Evolutionary conservation across 208 protist species (phyloP).

Genomic region (Blechomonas ayalai): DNA sequence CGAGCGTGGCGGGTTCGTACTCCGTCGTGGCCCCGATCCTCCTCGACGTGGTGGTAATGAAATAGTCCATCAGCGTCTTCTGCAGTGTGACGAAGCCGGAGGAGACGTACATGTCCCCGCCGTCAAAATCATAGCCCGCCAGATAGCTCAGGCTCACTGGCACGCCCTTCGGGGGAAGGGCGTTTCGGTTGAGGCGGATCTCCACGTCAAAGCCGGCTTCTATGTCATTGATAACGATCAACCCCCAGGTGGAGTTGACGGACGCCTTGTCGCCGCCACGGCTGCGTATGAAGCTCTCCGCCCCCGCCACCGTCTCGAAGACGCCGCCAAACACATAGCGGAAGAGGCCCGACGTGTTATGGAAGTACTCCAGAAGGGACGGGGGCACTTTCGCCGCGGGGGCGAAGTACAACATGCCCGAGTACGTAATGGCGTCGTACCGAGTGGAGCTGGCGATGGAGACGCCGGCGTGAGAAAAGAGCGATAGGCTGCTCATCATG

Average conservation of each 20-base stretch:
- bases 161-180: slow-evolving; percentile 26
- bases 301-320: slow-evolving; percentile 49
- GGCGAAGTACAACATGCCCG: slow-evolving; percentile 50
- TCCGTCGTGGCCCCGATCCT: slow-evolving; percentile 4
- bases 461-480: slow-evolving; percentile 20
- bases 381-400: slow-evolving; percentile 31
- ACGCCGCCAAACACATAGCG: slow-evolving; percentile 53
- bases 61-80: slow-evolving; percentile 52
- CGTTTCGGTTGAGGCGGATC: slow-evolving; percentile 45
- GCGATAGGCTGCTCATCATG: slow-evolving; percentile 14
- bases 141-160: slow-evolving; percentile 27
- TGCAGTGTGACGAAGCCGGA: slow-evolving; percentile 72
- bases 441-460: slow-evolving; percentile 25
- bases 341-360: slow-evolving; percentile 18
- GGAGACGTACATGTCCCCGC: slow-evolving; percentile 56
- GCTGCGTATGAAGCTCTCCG: slow-evolving; percentile 8
- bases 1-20: slow-evolving; percentile 7
- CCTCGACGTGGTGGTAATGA: slow-evolving; percentile 11
- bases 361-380: slow-evolving; percentile 26
- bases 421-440: slow-evolving; percentile 38
- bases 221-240: slow-evolving; percentile 31
- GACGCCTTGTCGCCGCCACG: neutral
- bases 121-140: slow-evolving; percentile 32
- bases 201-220: slow-evolving; percentile 42
- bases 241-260: slow-evolving; percentile 26